Conservation (phyloP, 805 yeast genomes). For the Cyberlindnera meyerae region DNA sequence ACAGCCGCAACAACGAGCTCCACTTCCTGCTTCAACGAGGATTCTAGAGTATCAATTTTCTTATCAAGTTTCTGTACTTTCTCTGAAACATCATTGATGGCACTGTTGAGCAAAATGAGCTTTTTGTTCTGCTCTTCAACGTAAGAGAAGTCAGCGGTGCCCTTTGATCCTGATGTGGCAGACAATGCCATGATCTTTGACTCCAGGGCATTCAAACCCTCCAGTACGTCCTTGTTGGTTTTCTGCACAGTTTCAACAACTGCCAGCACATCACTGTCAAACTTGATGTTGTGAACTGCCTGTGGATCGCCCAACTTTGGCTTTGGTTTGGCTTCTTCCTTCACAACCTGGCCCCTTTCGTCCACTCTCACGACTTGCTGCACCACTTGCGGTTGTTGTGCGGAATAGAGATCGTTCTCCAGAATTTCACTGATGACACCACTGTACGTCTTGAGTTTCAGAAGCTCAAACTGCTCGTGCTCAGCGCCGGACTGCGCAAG, state of each 20-base stretch:
- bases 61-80: neutral
- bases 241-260: conserved; percentile 14
- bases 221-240: conserved; percentile 17
- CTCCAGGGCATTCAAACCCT: conserved; percentile 13
- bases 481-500: conserved; percentile 42
- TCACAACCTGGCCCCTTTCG: conserved; percentile 27
- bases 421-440: conserved; percentile 49
- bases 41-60: conserved; percentile 1
- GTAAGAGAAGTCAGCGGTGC: conserved; percentile 19
- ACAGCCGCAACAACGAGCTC: conserved; percentile 6
- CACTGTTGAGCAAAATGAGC: conserved; percentile 7
- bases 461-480: conserved; percentile 60
- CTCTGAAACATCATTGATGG: neutral
- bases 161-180: conserved; percentile 3
- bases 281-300: conserved; percentile 5
- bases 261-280: conserved; percentile 6
- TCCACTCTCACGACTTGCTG: conserved; percentile 35
- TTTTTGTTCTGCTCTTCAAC: conserved; percentile 18
- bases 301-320: conserved; percentile 1
- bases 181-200: conserved; percentile 18
- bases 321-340: neutral
- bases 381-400: conserved; percentile 41
- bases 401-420: conserved; percentile 49
- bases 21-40: conserved; percentile 4
- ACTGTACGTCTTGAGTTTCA: conserved; percentile 52